Conservation (phyloP, 768 basidiomycete species). For the Xerocomus potaroensis region DNA sequence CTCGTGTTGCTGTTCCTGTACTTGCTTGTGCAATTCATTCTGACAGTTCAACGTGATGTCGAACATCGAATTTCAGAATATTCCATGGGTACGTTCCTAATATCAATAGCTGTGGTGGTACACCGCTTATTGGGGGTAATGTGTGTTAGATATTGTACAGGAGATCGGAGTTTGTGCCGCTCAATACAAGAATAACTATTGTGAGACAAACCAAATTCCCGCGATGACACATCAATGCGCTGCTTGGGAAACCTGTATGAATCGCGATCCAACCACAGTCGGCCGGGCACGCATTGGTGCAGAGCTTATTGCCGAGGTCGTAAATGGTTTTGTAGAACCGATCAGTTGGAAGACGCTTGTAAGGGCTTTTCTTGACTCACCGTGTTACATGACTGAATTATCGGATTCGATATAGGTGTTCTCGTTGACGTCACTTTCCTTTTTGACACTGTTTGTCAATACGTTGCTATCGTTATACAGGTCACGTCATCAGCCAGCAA, state of each 20-base stretch:
- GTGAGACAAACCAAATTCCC: constrained; percentile 71
- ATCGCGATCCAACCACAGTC: constrained; percentile 84
- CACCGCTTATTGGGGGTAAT: constrained; percentile 21
- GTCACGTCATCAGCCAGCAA: constrained; percentile 50
- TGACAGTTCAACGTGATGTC: constrained; percentile 89
- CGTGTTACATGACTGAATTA: constrained; percentile 17
- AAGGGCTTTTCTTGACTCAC: constrained; percentile 30
- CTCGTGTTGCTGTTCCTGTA: constrained; percentile 82
- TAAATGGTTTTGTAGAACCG: constrained; percentile 94
- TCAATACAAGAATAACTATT: constrained; percentile 79
- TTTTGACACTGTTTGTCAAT: constrained; percentile 78
- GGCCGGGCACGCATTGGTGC: constrained; percentile 89
- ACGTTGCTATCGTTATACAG: constrained; percentile 76
- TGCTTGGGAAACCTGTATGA: constrained; percentile 93
- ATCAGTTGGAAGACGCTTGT: constrained; percentile 98
- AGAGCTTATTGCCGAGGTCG: constrained; percentile 92
- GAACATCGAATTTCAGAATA: constrained; percentile 82
- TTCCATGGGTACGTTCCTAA: constrained; percentile 61
- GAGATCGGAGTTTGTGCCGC: constrained; percentile 86
- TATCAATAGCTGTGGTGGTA: constrained; percentile 9
- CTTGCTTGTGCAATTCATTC: constrained; percentile 78
- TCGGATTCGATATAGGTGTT: constrained; percentile 49
- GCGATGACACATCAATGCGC: constrained; percentile 85
- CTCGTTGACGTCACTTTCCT: constrained; percentile 69
- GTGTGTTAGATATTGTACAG: constrained; percentile 72